These are phyloP conservation scores for Cordyceps cateniannulata DNA, from an alignment of 2,329 filamentous ascomycete species.

Conservation along the genomic window DNA sequence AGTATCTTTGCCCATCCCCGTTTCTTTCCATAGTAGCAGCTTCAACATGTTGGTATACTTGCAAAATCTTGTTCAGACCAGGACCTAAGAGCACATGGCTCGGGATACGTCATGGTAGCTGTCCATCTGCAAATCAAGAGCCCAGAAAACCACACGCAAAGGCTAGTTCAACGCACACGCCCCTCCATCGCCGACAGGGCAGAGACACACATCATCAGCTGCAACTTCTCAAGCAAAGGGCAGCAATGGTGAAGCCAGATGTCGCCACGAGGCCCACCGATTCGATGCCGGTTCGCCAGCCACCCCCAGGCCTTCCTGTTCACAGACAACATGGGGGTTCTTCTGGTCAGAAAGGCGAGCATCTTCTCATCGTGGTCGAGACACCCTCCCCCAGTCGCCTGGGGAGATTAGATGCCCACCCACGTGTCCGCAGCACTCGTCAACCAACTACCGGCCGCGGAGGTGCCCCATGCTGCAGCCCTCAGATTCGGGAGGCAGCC, in stretches of 20 bases:
- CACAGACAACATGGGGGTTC: background rate
- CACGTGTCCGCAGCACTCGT: background rate
- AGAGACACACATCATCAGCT: background rate
- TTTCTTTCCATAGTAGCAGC: too few relatives aligned
- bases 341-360: background rate
- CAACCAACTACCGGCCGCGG: background rate
- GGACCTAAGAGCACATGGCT: too few relatives aligned
- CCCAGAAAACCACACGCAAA: background rate
- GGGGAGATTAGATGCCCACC: constrained; percentile 6
- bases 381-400: background rate
- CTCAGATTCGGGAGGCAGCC: background rate
- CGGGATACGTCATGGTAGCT: background rate
- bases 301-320: background rate
- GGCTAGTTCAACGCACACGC: background rate
- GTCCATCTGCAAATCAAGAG: background rate
- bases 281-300: background rate
- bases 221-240: background rate
- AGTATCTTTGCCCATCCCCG: too few relatives aligned
- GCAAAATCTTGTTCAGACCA: too few relatives aligned
- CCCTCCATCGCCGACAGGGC: background rate
- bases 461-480: background rate
- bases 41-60: too few relatives aligned
- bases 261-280: constrained; percentile 2
- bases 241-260: background rate
- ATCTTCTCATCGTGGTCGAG: too few relatives aligned